Evolutionary conservation across 768 basidiomycete species (phyloP), one percentile per base, ranked within the genome.

Genomic region (Sporobolomyces phaffii): DNA sequence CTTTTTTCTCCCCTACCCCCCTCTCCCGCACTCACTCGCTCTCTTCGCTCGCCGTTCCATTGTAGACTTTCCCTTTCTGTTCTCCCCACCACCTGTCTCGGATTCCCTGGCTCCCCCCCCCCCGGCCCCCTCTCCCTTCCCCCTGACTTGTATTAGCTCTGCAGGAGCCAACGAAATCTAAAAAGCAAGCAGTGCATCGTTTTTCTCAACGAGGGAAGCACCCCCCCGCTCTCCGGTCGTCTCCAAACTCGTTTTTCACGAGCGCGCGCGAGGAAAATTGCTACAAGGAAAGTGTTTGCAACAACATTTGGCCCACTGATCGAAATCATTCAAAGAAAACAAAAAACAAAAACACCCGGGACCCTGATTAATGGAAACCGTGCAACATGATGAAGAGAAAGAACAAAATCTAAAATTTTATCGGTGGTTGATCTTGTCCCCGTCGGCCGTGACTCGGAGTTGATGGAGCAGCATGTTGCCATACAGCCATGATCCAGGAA

Each of bases 381-480:
- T n/a, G n/a, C n/a, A n/a, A n/a, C n/a, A n/a, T n/a, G n/a, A n/a
- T n/a, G n/a, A n/a, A n/a, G n/a, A 51, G 48, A 26, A 49, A 17
- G 48, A 49, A 18, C n/a, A n/a, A n/a, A n/a, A n/a, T n/a, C n/a
- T n/a, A n/a, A n/a, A n/a, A n/a, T 49, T 49, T 34, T 22, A n/a
- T 34, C 33, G 50, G 22, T n/a, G n/a, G n/a, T n/a, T n/a, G n/a
- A n/a, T n/a, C n/a, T n/a, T n/a, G n/a, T 58, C 29, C 3, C 31
- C 41, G 20, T 58, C 56, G 6, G 33, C 56, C 29, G 41, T 44
- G 11, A 45, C 34, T 6, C 56, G 26, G 3, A 58, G 56, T 18
- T 58, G 56, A 45, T 60, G 59, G 6, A 67, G 14, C 8, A 67
- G 53, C 65, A 67, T 67, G 49, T 67, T 67, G 28, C 65, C 65